Evolutionary conservation across 1,284 basidiomycete genomes (phyloP).

Genomic region (Fistulina hepatica): DNA sequence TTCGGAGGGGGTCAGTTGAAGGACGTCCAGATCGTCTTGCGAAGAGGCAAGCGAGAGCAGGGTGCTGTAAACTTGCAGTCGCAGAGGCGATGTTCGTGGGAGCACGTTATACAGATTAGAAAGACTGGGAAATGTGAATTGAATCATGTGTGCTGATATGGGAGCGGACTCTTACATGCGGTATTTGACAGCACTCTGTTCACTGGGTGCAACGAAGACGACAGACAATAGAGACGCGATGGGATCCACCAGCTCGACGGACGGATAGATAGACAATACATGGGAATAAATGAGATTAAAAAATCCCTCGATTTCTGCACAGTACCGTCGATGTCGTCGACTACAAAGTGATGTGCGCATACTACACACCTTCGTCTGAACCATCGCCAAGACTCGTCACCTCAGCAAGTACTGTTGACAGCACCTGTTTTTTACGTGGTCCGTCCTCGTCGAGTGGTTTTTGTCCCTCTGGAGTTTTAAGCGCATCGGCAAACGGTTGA

Average conservation of each 20-base stretch:
- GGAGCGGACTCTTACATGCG: constrained; percentile 52
- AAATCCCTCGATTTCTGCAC: constrained; percentile 73
- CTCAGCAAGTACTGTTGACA: constrained; percentile 48
- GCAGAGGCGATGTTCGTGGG: constrained; percentile 57
- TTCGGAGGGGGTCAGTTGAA: constrained; percentile 52
- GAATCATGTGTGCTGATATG: constrained; percentile 1
- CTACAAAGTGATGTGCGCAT: constrained; percentile 4
- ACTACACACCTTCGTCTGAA: constrained; percentile 52
- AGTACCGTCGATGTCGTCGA: constrained; percentile 6
- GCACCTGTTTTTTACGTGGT: constrained; percentile 38
- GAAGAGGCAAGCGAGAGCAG: constrained; percentile 56
- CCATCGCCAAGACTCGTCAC: constrained; percentile 66
- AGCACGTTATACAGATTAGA: constrained; percentile 84
- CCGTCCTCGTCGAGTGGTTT: constrained; percentile 44
- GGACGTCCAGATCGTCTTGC: constrained; percentile 60
- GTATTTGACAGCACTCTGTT: constrained; percentile 49
- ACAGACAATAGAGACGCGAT: too few species aligned
- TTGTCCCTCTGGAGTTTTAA: constrained; percentile 43
- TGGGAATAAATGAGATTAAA: constrained; percentile 73
- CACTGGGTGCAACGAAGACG: too few species aligned
- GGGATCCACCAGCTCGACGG: constrained; percentile 48
- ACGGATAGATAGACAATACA: constrained; percentile 47
- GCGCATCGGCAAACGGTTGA: constrained; percentile 54
- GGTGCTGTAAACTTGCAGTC: constrained; percentile 53
- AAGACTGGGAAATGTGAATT: constrained; percentile 37